Conservation (phyloP, 768 basidiomycete species). For the Boletus vinaceobasis region DNA sequence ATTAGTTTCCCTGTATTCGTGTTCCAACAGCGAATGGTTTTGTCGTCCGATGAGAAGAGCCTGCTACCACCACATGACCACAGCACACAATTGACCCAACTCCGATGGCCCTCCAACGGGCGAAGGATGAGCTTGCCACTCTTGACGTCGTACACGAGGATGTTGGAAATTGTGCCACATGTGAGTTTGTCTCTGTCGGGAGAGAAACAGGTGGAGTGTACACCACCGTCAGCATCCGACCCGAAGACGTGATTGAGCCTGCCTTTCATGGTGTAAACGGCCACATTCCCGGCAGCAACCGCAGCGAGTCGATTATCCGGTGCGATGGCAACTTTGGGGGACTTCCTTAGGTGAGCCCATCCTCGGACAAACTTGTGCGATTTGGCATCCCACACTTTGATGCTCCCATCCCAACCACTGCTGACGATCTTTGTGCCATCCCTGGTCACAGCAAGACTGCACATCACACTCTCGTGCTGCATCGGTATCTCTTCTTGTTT, state of each 20-base stretch:
- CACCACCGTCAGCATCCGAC: not conserved
- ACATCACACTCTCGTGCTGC: rapidly evolving
- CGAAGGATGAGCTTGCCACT: not conserved
- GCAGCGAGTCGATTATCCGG: no score
- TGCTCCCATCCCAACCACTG: no score
- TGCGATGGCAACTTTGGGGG: no score
- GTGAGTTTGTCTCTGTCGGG: slow-evolving; percentile 1
- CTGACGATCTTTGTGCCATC: slow-evolving; percentile 4
- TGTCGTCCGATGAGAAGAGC: not conserved
- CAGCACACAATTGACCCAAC: not conserved
- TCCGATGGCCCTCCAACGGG: not conserved
- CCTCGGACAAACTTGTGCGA: no score
- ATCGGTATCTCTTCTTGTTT: not conserved
- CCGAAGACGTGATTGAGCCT: not conserved
- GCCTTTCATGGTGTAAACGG: not conserved
- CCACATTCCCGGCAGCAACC: not conserved
- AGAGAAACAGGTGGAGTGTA: not conserved
- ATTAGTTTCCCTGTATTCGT: not conserved
- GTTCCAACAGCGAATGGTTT: slow-evolving; percentile 10
- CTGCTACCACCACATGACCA: slow-evolving; percentile 14
- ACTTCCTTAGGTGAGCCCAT: no score
- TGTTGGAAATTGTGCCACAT: not conserved
- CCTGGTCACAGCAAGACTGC: not conserved
- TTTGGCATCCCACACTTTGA: no score
- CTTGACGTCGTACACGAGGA: not conserved